Percentiles rank a stretch among this genome's conserved stretches.
Evolutionary conservation across 768 basidiomycete genomes (phyloP).

Genomic region (Pisolithus albus): DNA sequence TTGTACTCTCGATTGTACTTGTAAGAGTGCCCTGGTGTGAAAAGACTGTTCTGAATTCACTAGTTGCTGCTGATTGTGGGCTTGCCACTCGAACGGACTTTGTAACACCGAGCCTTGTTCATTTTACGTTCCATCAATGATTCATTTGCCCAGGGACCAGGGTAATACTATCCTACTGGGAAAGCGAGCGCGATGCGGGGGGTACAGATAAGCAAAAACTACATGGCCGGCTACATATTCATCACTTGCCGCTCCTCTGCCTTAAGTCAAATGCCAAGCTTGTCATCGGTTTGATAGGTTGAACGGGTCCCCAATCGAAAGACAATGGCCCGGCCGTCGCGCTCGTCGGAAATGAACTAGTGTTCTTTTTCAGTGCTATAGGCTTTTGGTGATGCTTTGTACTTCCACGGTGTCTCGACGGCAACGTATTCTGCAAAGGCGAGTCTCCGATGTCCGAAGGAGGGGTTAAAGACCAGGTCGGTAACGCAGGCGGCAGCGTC

Average conservation of each 20-base stretch:
- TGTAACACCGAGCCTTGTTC: too few species aligned
- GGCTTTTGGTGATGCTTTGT: slow-evolving; percentile 32
- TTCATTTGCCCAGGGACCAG: too few species aligned
- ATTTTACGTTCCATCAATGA: too few species aligned
- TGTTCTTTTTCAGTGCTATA: slow-evolving; percentile 24
- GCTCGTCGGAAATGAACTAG: neutral
- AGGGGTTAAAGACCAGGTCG: slow-evolving; percentile 18
- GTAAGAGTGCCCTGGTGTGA: too few species aligned
- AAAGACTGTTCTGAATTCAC: too few species aligned
- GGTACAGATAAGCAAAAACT: too few species aligned
- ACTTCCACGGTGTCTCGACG: slow-evolving; percentile 18
- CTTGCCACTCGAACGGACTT: too few species aligned
- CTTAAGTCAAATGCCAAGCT: neutral
- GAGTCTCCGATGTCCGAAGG: slow-evolving; percentile 13
- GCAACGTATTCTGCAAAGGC: slow-evolving; percentile 8
- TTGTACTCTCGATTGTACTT: too few species aligned
- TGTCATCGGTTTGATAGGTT: slow-evolving; percentile 15
- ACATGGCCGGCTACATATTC: too few species aligned
- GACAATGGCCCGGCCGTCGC: neutral
- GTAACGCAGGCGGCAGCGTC: slow-evolving; percentile 19
- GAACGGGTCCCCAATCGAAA: slow-evolving; percentile 22
- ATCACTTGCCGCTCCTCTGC: neutral
- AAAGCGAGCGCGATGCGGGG: too few species aligned
- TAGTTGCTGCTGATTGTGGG: too few species aligned
- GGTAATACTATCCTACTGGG: too few species aligned